phyloP scores from a whole-genome alignment of 352 stramenopile species.

The Pelagophyceae sp. region DNA sequence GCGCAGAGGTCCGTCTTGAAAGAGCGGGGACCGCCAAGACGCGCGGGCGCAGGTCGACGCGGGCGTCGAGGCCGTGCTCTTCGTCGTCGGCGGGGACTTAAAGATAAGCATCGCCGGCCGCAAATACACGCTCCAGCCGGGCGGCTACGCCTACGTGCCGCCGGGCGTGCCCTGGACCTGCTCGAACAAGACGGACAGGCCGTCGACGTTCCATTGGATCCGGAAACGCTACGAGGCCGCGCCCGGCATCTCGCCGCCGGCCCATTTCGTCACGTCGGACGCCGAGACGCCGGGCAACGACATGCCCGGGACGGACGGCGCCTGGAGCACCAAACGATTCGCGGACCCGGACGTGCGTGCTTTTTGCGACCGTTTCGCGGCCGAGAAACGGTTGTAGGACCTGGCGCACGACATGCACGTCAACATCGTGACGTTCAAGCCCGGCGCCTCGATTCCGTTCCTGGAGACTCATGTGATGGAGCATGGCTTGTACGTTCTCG shows the following conservation, averaged over 20 bases:
- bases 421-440: conserved; percentile 18
- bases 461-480: conserved; percentile 17
- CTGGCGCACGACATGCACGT: conserved; percentile 17
- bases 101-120: background rate
- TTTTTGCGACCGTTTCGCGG: background rate
- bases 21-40: too few species aligned
- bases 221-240: conserved; percentile 14
- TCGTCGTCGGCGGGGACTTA: background rate
- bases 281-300: background rate
- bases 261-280: background rate
- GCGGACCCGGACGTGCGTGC: background rate
- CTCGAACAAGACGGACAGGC: background rate
- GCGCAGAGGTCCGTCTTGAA: background rate
- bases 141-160: conserved; percentile 10
- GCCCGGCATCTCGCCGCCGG: background rate
- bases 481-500: conserved; percentile 9
- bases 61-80: background rate
- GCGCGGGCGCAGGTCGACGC: background rate
- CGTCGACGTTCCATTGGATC: background rate
- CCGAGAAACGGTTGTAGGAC: background rate
- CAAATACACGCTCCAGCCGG: background rate
- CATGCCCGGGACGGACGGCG: conserved; percentile 11
- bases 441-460: background rate
- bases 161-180: background rate
- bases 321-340: background rate